Percentiles rank a stretch among this genome's conserved stretches.
Conservation (phyloP, 2,329 filamentous ascomycete genomes). For the Diaporthe batatas region DNA sequence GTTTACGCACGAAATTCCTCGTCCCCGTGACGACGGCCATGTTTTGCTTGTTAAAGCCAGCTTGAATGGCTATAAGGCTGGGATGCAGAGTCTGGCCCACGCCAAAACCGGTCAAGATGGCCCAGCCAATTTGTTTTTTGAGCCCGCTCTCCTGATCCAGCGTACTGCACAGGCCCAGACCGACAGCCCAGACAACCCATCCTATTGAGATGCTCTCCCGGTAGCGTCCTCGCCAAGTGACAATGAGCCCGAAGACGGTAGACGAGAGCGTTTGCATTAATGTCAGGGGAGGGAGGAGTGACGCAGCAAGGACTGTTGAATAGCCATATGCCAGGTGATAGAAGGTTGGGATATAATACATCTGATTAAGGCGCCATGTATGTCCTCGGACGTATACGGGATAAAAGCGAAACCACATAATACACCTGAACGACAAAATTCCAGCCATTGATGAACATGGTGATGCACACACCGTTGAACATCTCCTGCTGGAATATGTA, state of each 20-base stretch:
- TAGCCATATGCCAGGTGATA: conserved; percentile 43
- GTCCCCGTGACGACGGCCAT: conserved; percentile 42
- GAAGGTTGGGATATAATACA: conserved; percentile 43
- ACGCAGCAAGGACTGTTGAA: conserved; percentile 40
- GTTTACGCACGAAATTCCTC: conserved; percentile 40
- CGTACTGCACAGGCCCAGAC: conserved; percentile 36
- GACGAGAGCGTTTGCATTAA: conserved; percentile 41
- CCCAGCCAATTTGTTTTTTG: conserved; percentile 38
- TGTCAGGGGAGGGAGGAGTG: conserved; percentile 41
- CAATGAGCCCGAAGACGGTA: conserved; percentile 31
- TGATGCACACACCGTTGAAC: conserved; percentile 32
- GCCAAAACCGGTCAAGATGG: conserved; percentile 38
- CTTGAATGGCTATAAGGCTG: conserved; percentile 41
- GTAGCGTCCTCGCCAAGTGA: conserved; percentile 42
- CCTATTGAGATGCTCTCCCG: conserved; percentile 33
- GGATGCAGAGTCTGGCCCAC: conserved; percentile 41
- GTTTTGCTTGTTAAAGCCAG: conserved; percentile 34
- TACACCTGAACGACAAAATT: conserved; percentile 42
- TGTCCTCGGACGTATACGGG: too few species aligned
- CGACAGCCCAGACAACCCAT: conserved; percentile 39
- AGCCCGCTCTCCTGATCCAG: conserved; percentile 32
- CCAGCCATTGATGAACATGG: conserved; percentile 42
- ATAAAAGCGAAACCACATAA: too few species aligned
- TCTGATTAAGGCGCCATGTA: too few species aligned
- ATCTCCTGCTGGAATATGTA: conserved; percentile 41